phyloP scores from a whole-genome alignment of 2,329 filamentous ascomycete species.

The Cyphellophora europaea region DNA sequence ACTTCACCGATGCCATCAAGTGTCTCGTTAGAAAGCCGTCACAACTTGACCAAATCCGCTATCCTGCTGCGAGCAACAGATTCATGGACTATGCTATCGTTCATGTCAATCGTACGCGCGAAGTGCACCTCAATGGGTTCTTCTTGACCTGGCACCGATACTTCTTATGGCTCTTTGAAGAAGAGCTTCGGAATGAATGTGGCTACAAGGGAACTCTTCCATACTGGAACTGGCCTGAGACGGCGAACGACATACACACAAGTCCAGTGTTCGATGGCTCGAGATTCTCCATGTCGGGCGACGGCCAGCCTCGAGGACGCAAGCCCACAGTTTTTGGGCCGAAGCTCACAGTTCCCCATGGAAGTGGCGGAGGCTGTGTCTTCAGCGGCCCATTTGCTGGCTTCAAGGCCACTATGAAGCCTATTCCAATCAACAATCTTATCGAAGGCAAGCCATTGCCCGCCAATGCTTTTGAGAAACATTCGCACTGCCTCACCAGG shows the following conservation, averaged over 20 bases:
- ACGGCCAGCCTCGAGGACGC: constrained; percentile 16
- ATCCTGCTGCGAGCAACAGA: constrained; percentile 25
- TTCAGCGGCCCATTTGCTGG: constrained; percentile 19
- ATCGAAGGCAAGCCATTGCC: constrained; percentile 15
- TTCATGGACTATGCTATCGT: constrained; percentile 32
- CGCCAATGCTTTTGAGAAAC: constrained; percentile 13
- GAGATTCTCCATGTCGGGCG: constrained; percentile 26
- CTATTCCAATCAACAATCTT: constrained; percentile 11
- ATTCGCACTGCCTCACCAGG: constrained; percentile 16
- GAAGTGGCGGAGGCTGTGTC: constrained; percentile 20
- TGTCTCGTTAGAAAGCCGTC: constrained; percentile 26
- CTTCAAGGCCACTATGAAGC: constrained; percentile 14
- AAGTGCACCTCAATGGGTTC: constrained; percentile 25
- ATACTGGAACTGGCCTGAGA: constrained; percentile 32
- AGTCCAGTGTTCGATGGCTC: constrained; percentile 29
- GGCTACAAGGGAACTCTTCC: constrained; percentile 35
- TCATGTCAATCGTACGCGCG: constrained; percentile 27
- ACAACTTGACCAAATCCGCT: constrained; percentile 21
- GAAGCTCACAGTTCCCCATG: constrained; percentile 15
- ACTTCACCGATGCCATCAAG: constrained; percentile 30
- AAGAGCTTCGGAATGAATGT: constrained; percentile 33
- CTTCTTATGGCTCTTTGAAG: constrained; percentile 33
- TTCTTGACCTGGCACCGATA: constrained; percentile 38
- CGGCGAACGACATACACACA: constrained; percentile 21
- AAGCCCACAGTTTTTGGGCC: constrained; percentile 10